Conservation (phyloP, 306 rosid species). For the apple (Malus domestica) region DNA sequence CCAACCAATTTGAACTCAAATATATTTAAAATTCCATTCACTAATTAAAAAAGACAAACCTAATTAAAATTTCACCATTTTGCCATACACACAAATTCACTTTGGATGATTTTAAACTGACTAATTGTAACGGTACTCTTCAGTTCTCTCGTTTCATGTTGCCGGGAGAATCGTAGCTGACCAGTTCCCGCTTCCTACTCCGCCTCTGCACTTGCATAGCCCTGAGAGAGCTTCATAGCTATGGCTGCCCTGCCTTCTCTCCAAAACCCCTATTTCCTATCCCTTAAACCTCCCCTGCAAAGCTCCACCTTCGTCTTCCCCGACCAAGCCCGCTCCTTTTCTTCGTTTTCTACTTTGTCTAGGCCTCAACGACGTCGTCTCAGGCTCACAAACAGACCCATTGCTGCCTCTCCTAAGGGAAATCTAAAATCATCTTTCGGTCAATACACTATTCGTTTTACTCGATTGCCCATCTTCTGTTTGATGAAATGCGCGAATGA, state of each 20-base stretch:
- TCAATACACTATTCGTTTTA: background rate
- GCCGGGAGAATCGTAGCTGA: background rate
- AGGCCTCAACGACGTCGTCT: constrained; percentile 29
- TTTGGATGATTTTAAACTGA: background rate
- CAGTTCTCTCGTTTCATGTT: background rate
- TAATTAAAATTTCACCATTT: background rate
- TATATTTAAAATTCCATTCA: too few species aligned
- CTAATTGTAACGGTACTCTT: background rate
- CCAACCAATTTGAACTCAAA: too few species aligned
- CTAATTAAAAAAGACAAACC: too few species aligned
- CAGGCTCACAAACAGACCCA: constrained; percentile 10
- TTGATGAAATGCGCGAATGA: constrained; percentile 17
- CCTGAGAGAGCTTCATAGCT: background rate
- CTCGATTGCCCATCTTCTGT: constrained; percentile 14
- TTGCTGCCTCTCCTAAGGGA: constrained; percentile 47
- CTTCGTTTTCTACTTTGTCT: constrained; percentile 20
- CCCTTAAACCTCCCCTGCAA: constrained; percentile 25
- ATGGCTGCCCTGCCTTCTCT: constrained; percentile 45
- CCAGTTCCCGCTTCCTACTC: background rate
- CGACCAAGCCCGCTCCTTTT: constrained; percentile 13
- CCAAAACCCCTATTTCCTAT: constrained; percentile 19
- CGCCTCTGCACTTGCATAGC: background rate
- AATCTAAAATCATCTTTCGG: background rate
- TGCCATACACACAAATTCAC: too few species aligned
- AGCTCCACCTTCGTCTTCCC: constrained; percentile 16